These are phyloP conservation scores for Bocquillonia castaneifolia DNA, from an alignment of 441 rosid species.

Conservation along the genomic window DNA sequence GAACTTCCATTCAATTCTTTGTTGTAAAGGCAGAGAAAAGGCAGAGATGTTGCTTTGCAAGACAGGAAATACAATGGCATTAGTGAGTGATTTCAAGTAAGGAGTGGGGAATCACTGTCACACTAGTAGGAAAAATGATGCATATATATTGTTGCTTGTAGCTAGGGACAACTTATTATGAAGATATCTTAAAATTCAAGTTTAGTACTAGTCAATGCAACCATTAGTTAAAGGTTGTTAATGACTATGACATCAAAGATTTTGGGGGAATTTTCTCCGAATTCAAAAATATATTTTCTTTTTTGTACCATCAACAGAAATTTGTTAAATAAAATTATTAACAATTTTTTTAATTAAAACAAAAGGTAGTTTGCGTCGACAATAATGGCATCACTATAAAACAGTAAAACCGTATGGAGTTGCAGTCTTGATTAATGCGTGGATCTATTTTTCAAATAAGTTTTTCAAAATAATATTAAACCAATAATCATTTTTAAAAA, in stretches of 20 bases:
- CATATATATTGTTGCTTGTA: slow-evolving; percentile 23
- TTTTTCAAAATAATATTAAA: no score
- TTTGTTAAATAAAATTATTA: no score
- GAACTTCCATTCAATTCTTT: slow-evolving; percentile 25
- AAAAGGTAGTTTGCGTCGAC: no score
- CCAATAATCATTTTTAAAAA: no score
- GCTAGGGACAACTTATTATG: slow-evolving; percentile 5
- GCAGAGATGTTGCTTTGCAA: slow-evolving; percentile 37
- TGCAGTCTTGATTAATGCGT: no score
- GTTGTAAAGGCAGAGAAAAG: slow-evolving; percentile 25
- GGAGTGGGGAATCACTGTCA: slow-evolving; percentile 11
- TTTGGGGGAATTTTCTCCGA: background rate
- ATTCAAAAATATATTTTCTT: no score
- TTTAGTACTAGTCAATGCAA: slow-evolving; percentile 10
- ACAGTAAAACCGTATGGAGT: no score
- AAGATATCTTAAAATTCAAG: slow-evolving; percentile 25
- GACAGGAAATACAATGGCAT: slow-evolving; percentile 24
- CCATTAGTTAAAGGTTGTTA: slow-evolving; percentile 14
- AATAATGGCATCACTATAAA: no score
- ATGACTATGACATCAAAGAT: slow-evolving; percentile 9
- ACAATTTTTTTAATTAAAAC: no score
- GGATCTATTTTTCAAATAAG: no score
- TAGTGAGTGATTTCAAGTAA: background rate
- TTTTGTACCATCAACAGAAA: no score
- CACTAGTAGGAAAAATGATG: slow-evolving; percentile 6